phyloP scores from a whole-genome alignment of 2,329 filamentous ascomycete species.

The Penicillium polonicum region DNA sequence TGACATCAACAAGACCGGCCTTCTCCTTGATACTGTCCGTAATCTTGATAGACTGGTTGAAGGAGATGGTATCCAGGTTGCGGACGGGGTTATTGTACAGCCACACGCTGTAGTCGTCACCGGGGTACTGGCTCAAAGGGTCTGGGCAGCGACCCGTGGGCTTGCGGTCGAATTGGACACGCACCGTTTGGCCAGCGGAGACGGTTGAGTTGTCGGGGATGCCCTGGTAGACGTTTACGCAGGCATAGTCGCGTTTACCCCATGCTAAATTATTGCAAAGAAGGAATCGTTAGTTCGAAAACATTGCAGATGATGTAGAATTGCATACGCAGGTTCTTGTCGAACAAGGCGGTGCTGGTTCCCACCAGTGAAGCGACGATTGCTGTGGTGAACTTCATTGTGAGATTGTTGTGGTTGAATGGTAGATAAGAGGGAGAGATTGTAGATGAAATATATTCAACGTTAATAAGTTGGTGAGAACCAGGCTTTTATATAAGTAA shows the following conservation, averaged over 20 bases:
- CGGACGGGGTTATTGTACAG: constrained; percentile 35
- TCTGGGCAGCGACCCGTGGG: constrained; percentile 27
- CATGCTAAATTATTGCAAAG: constrained; percentile 23
- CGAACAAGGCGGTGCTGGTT: constrained; percentile 30
- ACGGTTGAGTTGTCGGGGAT: constrained; percentile 34
- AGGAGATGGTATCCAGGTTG: constrained; percentile 21
- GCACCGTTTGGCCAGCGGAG: constrained; percentile 24
- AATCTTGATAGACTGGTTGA: constrained; percentile 24
- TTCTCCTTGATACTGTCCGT: constrained; percentile 18
- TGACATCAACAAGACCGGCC: constrained; percentile 23
- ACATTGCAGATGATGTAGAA: not conserved
- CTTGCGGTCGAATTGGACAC: constrained; percentile 30
- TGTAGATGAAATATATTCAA: not conserved
- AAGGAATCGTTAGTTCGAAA: not conserved
- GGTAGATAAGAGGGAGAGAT: not conserved
- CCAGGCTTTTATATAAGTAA: not conserved
- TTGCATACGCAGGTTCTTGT: constrained; percentile 32
- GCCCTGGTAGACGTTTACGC: constrained; percentile 35
- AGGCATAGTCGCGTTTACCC: constrained; percentile 37
- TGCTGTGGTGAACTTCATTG: constrained; percentile 33
- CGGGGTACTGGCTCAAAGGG: constrained; percentile 21
- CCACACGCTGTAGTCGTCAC: constrained; percentile 27
- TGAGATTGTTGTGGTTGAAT: not conserved
- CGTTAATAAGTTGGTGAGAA: not conserved
- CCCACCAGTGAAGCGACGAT: constrained; percentile 27